These are phyloP conservation scores for Typha latifolia DNA, from an alignment of 176 grass and related monocot species.

Conservation along the genomic window DNA sequence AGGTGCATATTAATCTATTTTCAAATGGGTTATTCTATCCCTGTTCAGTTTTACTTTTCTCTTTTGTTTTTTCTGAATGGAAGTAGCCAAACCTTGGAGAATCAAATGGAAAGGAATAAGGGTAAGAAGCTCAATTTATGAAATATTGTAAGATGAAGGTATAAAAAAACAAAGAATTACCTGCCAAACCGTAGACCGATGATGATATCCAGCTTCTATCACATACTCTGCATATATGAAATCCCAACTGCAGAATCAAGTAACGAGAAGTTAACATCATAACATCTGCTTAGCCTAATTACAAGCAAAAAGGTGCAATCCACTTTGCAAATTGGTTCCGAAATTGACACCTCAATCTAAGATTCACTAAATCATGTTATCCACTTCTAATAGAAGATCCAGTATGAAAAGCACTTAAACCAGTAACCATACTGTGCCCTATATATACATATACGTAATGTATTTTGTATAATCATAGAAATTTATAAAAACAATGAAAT, in stretches of 20 bases:
- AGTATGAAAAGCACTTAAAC: no score
- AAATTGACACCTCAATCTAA: background rate
- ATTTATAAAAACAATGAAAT: background rate
- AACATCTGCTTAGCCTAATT: background rate
- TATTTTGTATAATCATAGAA: no score
- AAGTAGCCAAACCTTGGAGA: no score
- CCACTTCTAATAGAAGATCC: background rate
- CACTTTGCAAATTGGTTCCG: background rate
- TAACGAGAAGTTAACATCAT: background rate
- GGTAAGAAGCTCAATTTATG: background rate
- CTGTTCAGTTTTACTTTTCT: no score
- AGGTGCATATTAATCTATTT: no score
- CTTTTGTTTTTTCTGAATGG: no score
- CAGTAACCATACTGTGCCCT: no score
- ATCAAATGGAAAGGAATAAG: no score
- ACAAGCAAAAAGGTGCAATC: background rate
- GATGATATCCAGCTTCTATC: conserved; percentile 65
- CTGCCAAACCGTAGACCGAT: conserved; percentile 94
- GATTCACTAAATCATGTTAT: background rate
- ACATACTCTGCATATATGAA: conserved; percentile 99
- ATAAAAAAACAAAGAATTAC: conserved; percentile 22
- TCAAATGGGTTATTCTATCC: no score
- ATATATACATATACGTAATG: no score
- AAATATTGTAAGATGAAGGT: background rate
- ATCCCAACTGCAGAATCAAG: conserved; percentile 67